Percentiles rank a stretch among this genome's conserved stretches.
phyloP scores from a whole-genome alignment of 768 basidiomycete species.

The Mycena rosella region DNA sequence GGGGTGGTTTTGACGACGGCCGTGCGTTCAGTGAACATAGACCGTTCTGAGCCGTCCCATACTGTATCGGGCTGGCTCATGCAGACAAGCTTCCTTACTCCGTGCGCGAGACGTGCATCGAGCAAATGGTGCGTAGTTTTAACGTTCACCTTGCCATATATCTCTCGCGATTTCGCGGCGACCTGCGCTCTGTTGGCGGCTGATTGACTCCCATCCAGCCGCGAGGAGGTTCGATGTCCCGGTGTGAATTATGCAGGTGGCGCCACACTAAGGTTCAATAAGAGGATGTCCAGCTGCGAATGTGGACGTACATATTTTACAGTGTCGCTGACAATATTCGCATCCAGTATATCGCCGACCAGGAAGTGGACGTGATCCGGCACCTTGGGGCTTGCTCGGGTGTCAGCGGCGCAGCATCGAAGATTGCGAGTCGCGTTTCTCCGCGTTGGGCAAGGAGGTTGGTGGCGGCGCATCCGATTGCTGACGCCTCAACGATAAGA shows the following conservation, averaged over 20 bases:
- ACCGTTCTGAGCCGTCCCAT: constrained; percentile 17
- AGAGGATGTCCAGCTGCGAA: neutral
- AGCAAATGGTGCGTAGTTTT: neutral
- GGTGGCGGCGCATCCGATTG: neutral
- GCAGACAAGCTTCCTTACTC: constrained; percentile 23
- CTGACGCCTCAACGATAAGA: neutral
- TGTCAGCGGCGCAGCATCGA: neutral
- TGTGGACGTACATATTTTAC: neutral
- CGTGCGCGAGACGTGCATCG: neutral
- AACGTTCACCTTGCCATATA: neutral
- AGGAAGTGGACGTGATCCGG: neutral
- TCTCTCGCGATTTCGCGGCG: no score
- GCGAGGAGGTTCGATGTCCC: neutral
- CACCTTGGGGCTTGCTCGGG: neutral
- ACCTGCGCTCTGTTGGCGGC: neutral
- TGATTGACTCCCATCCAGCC: no score
- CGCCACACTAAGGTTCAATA: neutral
- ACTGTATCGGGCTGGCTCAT: constrained; percentile 9
- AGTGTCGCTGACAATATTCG: neutral
- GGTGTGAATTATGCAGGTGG: neutral
- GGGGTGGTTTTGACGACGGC: neutral
- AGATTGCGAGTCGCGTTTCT: neutral
- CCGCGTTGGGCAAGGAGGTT: neutral
- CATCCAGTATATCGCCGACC: neutral
- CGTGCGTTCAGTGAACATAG: constrained; percentile 15